phyloP scores from a whole-genome alignment of 2,329 filamentous ascomycete species.

The Sclerotinia subarctica region DNA sequence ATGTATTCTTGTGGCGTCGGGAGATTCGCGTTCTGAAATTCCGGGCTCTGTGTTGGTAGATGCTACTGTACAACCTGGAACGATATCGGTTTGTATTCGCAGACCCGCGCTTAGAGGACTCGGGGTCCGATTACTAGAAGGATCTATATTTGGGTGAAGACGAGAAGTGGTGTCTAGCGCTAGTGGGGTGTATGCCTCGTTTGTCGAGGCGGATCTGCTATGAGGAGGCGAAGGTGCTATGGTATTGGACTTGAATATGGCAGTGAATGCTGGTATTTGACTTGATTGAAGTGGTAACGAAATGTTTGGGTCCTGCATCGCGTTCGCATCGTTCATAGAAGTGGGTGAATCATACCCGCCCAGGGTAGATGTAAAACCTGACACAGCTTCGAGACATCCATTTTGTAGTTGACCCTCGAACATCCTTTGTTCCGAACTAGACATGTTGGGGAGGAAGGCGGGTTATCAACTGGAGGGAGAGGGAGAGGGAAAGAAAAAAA shows the following conservation, averaged over 20 bases:
- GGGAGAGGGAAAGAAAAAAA: not conserved
- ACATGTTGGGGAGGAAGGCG: constrained; percentile 5
- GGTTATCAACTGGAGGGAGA: not conserved
- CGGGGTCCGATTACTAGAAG: constrained; percentile 20
- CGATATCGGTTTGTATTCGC: constrained; percentile 41
- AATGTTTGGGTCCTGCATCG: constrained; percentile 7
- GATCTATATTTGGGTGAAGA: constrained; percentile 23
- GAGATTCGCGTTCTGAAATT: constrained; percentile 25
- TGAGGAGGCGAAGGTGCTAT: constrained; percentile 41
- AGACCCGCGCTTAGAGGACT: constrained; percentile 37
- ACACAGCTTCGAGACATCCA: constrained; percentile 14
- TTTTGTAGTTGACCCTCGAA: not conserved
- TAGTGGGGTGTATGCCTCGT: constrained; percentile 24
- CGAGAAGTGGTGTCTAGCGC: constrained; percentile 32
- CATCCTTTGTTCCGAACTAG: constrained; percentile 15
- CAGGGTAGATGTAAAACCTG: constrained; percentile 2
- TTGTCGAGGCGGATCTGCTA: constrained; percentile 20
- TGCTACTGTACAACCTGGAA: constrained; percentile 32
- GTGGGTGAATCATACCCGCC: not conserved
- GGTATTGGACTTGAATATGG: constrained; percentile 41
- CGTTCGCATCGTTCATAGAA: constrained; percentile 1
- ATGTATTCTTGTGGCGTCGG: constrained; percentile 21
- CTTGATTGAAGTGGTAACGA: constrained; percentile 7
- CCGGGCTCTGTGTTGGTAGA: constrained; percentile 28
- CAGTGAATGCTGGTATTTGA: constrained; percentile 14